phyloP scores from a whole-genome alignment of 2,329 filamentous ascomycete species.

The Erysiphe pulchra region DNA sequence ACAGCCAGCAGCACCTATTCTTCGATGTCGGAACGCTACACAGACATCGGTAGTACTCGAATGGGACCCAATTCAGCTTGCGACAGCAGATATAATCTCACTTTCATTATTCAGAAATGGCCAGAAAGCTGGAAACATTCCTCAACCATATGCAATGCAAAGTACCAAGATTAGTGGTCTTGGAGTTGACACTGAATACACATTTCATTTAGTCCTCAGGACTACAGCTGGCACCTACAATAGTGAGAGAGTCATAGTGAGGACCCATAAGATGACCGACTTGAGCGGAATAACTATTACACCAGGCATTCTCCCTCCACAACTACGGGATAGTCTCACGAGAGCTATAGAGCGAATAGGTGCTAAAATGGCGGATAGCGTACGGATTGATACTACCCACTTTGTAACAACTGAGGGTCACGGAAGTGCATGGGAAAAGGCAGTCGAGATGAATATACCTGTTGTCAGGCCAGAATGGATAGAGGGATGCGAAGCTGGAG shows the following conservation, averaged over 20 bases:
- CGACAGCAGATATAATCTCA: conserved; percentile 73
- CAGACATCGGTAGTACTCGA: conserved; percentile 97
- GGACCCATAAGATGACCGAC: conserved; percentile 97
- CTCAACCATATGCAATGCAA: conserved; percentile 60
- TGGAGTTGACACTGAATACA: conserved; percentile 90
- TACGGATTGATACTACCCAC: conserved; percentile 92
- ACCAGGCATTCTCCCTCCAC: conserved; percentile 55
- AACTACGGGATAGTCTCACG: conserved; percentile 45
- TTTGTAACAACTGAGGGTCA: conserved; percentile 91
- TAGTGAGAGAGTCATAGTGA: conserved; percentile 61
- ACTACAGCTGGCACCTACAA: conserved; percentile 73
- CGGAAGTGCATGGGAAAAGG: conserved; percentile 82
- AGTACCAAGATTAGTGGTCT: conserved; percentile 93
- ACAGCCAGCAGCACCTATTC: conserved; percentile 48
- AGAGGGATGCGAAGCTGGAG: conserved; percentile 81
- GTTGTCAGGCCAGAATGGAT: conserved; percentile 95
- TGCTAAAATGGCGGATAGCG: conserved; percentile 68
- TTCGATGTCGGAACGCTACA: conserved; percentile 88
- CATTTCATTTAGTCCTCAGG: conserved; percentile 73
- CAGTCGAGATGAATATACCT: conserved; percentile 90
- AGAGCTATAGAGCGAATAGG: conserved; percentile 68
- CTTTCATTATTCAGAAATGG: conserved; percentile 86
- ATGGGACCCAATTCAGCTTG: conserved; percentile 87
- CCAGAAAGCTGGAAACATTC: conserved; percentile 88
- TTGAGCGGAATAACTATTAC: conserved; percentile 88